phyloP scores from a whole-genome alignment of 2,329 filamentous ascomycete species.

The Microdochium paspali region DNA sequence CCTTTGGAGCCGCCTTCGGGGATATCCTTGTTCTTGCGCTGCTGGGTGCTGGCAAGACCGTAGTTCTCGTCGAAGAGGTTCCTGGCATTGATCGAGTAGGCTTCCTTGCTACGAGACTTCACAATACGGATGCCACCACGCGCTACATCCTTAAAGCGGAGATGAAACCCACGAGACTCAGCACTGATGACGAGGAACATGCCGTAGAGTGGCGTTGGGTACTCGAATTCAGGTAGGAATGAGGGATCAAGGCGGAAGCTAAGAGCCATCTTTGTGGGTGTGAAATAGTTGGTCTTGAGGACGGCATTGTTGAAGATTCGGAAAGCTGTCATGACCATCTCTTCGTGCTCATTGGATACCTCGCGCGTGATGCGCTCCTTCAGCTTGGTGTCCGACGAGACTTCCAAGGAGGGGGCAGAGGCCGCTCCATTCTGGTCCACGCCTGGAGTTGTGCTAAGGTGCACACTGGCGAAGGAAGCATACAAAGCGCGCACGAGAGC shows the following conservation, averaged over 20 bases:
- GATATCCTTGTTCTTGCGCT: conserved; percentile 99
- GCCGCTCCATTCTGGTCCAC: conserved; percentile 41
- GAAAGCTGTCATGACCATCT: conserved; percentile 97
- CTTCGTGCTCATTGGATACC: conserved; percentile 88
- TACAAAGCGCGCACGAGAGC: conserved; percentile 81
- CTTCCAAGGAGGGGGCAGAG: conserved; percentile 50
- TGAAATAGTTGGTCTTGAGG: conserved; percentile 96
- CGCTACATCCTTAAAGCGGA: conserved; percentile 94
- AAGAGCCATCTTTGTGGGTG: conserved; percentile 93
- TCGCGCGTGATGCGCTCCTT: conserved; percentile 70
- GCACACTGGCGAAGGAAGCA: conserved; percentile 80
- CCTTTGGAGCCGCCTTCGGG: conserved; percentile 97
- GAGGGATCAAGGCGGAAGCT: conserved; percentile 87
- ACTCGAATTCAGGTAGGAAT: conserved; percentile 87
- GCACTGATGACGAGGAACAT: conserved; percentile 99
- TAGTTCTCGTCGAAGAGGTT: conserved; percentile 99
- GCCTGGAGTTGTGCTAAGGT: conserved; percentile 50
- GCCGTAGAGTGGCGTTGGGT: conserved; percentile 85
- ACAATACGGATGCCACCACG: conserved; percentile 97
- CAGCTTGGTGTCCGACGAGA: conserved; percentile 66
- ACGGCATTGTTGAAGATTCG: conserved; percentile 88
- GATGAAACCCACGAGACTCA: conserved; percentile 93
- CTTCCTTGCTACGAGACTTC: conserved; percentile 93
- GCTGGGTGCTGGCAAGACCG: conserved; percentile 93
- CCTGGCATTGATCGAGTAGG: conserved; percentile 91